A percentile compares a stretch with the other conserved stretches of the same genome.
phyloP scores from a whole-genome alignment of 2,329 filamentous ascomycete species.

The Phymatotrichopsis omnivora region DNA sequence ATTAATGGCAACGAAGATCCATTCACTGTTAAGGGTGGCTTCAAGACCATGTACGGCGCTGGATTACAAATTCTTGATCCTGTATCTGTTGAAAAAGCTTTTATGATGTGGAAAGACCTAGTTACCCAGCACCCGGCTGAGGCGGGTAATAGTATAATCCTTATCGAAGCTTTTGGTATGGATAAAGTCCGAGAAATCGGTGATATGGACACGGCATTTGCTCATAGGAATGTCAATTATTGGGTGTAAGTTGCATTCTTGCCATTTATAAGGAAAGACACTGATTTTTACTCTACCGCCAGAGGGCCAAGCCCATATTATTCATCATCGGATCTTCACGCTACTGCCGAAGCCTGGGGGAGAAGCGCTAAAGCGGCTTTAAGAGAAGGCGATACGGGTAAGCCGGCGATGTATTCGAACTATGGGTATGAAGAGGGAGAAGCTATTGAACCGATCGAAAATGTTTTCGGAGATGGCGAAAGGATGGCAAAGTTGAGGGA shows the following conservation, averaged over 20 bases:
- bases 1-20: slow-evolving; percentile 29
- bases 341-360: slow-evolving; percentile 5
- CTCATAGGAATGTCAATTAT: slow-evolving; percentile 26
- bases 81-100: slow-evolving; percentile 16
- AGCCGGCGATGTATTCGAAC: slow-evolving; percentile 19
- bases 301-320: no score
- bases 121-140: slow-evolving; percentile 17
- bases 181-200: slow-evolving; percentile 20
- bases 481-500: slow-evolving; percentile 27
- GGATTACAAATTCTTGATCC: slow-evolving; percentile 28
- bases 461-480: slow-evolving; percentile 23
- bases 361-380: slow-evolving; percentile 2
- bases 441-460: background rate
- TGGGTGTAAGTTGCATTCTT: slow-evolving; percentile 15
- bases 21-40: slow-evolving; percentile 28
- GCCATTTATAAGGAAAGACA: no score
- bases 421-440: slow-evolving; percentile 24
- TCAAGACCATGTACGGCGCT: slow-evolving; percentile 30
- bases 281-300: no score
- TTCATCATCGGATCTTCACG: slow-evolving; percentile 4
- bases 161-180: slow-evolving; percentile 24
- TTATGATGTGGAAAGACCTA: slow-evolving; percentile 19
- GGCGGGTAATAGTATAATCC: slow-evolving; percentile 18
- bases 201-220: slow-evolving; percentile 18
- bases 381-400: slow-evolving; percentile 3